A percentile compares a stretch with the other conserved stretches of the same genome.
phyloP scores from a whole-genome alignment of 2,329 filamentous ascomycete species.

The Leptographium procerum region DNA sequence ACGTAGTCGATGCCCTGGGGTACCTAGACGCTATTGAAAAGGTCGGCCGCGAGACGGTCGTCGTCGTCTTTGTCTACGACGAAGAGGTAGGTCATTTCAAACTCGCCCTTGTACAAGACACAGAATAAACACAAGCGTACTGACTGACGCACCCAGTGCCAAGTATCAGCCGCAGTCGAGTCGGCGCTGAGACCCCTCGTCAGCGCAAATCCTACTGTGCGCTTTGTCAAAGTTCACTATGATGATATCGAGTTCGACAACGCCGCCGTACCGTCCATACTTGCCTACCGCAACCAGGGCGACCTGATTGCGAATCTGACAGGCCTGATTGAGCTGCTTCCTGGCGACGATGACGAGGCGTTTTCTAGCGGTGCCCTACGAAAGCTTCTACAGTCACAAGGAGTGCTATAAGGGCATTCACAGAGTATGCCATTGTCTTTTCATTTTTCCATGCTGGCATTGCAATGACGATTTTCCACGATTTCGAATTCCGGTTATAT shows the following conservation, averaged over 20 bases:
- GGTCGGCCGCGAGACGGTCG: constrained; percentile 65
- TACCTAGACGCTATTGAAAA: constrained; percentile 97
- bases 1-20: constrained; percentile 76
- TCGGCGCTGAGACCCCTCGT: constrained; percentile 67
- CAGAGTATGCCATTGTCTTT: neutral
- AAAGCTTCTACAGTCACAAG: constrained; percentile 40
- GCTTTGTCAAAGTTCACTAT: constrained; percentile 85
- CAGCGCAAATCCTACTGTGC: constrained; percentile 54
- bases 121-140: neutral
- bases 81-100: constrained; percentile 51
- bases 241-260: constrained; percentile 91
- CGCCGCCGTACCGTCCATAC: constrained; percentile 72
- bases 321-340: constrained; percentile 77
- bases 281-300: constrained; percentile 78
- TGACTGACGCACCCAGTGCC: constrained; percentile 43
- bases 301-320: constrained; percentile 87
- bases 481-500: neutral
- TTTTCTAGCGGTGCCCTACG: constrained; percentile 44
- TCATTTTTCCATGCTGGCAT: neutral
- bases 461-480: neutral
- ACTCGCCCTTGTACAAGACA: neutral
- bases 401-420: constrained; percentile 33
- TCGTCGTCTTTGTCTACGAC: constrained; percentile 91
- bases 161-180: constrained; percentile 69
- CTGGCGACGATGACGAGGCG: constrained; percentile 51